Base-by-base conservation (phyloP, 2,329 filamentous ascomycete species). In the Hymenoscyphus scutula region DNA sequence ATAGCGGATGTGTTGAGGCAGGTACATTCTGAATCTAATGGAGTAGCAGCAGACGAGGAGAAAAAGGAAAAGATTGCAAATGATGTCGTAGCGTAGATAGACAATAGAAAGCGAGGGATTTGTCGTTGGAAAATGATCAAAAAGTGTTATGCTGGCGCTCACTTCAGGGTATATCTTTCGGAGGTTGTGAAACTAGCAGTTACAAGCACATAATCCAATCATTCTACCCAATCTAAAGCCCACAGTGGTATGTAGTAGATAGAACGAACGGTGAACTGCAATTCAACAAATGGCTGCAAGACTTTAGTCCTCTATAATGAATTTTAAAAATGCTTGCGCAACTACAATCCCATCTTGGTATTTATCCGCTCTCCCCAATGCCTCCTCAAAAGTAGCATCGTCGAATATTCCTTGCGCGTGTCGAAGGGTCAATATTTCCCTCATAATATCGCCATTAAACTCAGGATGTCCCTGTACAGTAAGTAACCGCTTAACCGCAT, bases 391-490 rank as follows among this genome's bases (percentile, higher is more conserved):
- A 64, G 89, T 76, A 19, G 85, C 85, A 62, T 93, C 86, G 60
- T 81, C 77, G 67, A 97, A 89, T 25, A 95, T 80, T 0, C 90
- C 91, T 56, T 78, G 79, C 30, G 80, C 78, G 71, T 89, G 84
- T 62, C 92, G 82, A 64, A 82, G 77, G 64, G 83, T 80, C 60
- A 94, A 76, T 41, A 96, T 76, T 74, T 91, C 88, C 19, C 77
- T 79, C 69, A 92, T 84, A 67, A 96, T 92, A 17, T 86, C 82
- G 63, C 82, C 80, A 3, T 82, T 89, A 74, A 94, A 95, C 75
- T 97, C 92, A 0, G 92, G 92, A 75, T 96, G 92, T 5, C 91
- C 92, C 78, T 97, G 92, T 1, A 96, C 84, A 0, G 90, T 88
- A 64, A 96, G 87, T 64, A 90, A 79, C 38, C 82, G 82, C 51